Evolutionary conservation across 805 yeast genomes (phyloP), one percentile per base, ranked within the genome.

Genomic region (Dipodascus albidus): DNA sequence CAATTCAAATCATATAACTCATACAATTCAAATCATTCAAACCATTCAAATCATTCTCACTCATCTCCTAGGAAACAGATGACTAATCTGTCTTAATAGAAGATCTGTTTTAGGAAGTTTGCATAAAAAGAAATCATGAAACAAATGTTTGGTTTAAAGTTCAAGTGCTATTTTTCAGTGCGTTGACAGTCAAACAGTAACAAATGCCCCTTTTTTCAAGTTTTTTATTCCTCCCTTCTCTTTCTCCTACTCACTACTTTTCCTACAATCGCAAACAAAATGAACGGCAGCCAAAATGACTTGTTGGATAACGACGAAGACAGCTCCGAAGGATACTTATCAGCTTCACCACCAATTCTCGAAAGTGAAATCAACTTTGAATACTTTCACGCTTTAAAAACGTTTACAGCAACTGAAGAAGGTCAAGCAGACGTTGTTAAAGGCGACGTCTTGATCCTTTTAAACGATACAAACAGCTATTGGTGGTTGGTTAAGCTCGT

Each of bases 391-490:
- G 96, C 96, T 0, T 70, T 90, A 31, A 87, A 85, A 61, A 89
- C 89, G 51, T 91, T 93, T 62, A 76, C 75, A 51, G 98, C 97
- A 1, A 95, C 96, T 3, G 96, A 89, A 64, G 89, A 91, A 2
- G 87, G 93, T 49, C 99, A 91, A 69, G 85, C 96, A 59, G 81
- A 84, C 54, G 74, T 91, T 9, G 66, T 71, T 20, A 81, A 87
- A 58, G 90, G 91, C 63, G 96, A 88, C 61, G 82, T 95, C 1
- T 91, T 95, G 58, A 73, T 78, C 48, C 70, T 93, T 19, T 70
- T 93, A 35, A 89, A 88, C 64, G 99, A 93, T 64, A 82, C 85
- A 50, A 96, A 93, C 68, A 78, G 87, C 56, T 93, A 93, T 69
- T 93, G 99, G 99, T 93, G 99, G 98, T 73, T 91, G 9, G 91